phyloP scores from a whole-genome alignment of 768 basidiomycete genomes.

The Lentinula boryana region DNA sequence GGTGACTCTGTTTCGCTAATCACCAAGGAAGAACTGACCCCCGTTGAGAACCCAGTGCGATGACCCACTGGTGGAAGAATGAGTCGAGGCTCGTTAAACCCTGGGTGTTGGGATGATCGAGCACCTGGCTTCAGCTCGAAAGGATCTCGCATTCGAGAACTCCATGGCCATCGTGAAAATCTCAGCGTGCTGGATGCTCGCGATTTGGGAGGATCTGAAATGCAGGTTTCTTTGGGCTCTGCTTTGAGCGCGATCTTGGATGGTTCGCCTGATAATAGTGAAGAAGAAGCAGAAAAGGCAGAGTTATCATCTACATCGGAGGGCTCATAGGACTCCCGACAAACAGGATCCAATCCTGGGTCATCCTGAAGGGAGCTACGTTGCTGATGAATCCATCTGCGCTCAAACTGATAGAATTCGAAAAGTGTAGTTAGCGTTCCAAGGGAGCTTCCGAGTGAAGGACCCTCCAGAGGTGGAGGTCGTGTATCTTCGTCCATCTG shows the following conservation, averaged over 20 bases:
- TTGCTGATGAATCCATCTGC: conserved; percentile 65
- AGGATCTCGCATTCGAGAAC: neutral
- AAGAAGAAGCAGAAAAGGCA: neutral
- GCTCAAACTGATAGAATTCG: conserved; percentile 64
- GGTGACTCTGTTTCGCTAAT: conserved; percentile 6
- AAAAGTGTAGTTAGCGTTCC: conserved; percentile 59
- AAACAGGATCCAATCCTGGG: conserved; percentile 17
- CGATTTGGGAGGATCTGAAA: neutral
- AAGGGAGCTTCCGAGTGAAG: conserved; percentile 41
- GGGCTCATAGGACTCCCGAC: neutral
- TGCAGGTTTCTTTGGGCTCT: neutral
- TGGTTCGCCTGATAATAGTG: neutral
- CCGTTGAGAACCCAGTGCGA: neutral
- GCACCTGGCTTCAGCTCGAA: neutral
- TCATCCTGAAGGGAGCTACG: conserved; percentile 54
- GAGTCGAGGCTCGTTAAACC: conserved; percentile 18
- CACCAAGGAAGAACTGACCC: conserved; percentile 19
- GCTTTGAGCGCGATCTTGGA: neutral
- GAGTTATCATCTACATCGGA: neutral
- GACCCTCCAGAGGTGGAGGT: conserved; percentile 20
- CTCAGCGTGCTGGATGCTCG: neutral
- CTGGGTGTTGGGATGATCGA: neutral
- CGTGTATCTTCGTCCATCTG: neutral
- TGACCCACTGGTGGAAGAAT: conserved; percentile 5
- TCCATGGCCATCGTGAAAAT: conserved; percentile 1